Evolutionary conservation across 306 rosid species (phyloP), one percentile per base, ranked within the genome.

Genomic region (Cicer arietinum): DNA sequence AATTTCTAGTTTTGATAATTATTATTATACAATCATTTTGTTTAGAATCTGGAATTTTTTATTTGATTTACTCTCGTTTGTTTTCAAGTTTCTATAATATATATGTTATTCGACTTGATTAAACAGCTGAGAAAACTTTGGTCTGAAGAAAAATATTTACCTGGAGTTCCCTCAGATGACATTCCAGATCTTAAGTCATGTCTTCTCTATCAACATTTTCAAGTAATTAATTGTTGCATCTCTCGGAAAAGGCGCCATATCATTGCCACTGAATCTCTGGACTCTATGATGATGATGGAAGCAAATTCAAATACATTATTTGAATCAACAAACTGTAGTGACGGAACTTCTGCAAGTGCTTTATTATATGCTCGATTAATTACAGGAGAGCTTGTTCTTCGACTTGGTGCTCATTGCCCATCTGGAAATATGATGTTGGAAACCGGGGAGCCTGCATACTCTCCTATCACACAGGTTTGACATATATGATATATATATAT

Each of bases 401-500:
- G 99, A 76, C 85, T 95, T 50, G 99, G 98, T 62, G 99, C 93
- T 70, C 87, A 80, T 80, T 59, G 74, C 71, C 92, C 89, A 73
- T 85, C 52, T 51, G 83, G 85, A 77, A 75, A 89, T 76, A 71
- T 90, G 53, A 84, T 95, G 91, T 77, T 95, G 88, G 98, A 92
- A 88, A 95, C 99, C 39, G 96, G 94, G 67, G 98, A 95, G 89
- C 88, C 89, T 63, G 83, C 86, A 51, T 95, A 92, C 85, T 84
- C 87, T 76, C 99, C 99, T 64, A 77, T 95, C 74, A 89, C 92
- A 40, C 99, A 92, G 98, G 99, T 94, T 66, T 81, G 90, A 64
- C 78, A 65, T 41, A 71, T 85, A 53, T 30, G 37, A 30, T 30
- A 30, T 30, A 30, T 30, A 30, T 22, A 22, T 22, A 22, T 68